phyloP scores from a whole-genome alignment of 495 filamentous ascomycete genomes.

The Podospora bellae-mahoneyi region DNA sequence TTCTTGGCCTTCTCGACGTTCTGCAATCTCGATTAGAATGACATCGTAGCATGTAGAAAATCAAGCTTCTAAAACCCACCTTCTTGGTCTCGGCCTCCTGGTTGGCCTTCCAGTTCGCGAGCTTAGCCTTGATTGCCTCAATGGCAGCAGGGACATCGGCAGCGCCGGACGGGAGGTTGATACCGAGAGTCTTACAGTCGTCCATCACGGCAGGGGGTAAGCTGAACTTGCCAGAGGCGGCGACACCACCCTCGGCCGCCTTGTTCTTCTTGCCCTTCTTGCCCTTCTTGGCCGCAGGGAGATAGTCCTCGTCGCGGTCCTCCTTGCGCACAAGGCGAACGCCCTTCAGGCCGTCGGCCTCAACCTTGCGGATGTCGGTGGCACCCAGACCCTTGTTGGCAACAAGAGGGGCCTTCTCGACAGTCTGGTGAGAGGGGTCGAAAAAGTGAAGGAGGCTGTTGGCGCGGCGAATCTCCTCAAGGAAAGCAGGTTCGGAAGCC shows the following conservation, averaged over 20 bases:
- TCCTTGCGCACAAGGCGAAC: constrained; percentile 74
- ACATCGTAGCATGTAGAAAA: background rate
- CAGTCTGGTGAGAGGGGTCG: constrained; percentile 63
- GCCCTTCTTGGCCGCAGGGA: constrained; percentile 82
- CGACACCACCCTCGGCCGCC: constrained; percentile 28
- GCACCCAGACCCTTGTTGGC: constrained; percentile 61
- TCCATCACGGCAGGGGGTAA: constrained; percentile 86
- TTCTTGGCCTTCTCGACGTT: constrained; percentile 75
- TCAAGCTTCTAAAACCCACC: constrained; percentile 51
- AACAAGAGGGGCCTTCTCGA: constrained; percentile 62
- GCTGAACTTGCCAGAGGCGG: constrained; percentile 66
- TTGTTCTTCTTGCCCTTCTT: constrained; percentile 74
- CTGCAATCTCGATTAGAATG: constrained; percentile 25
- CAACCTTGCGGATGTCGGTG: constrained; percentile 74
- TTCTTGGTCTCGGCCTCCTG: constrained; percentile 88
- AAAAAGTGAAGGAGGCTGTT: constrained; percentile 86
- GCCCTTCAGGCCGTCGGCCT: constrained; percentile 73
- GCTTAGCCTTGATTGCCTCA: constrained; percentile 88
- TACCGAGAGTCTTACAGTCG: constrained; percentile 74
- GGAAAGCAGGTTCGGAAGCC: constrained; percentile 82
- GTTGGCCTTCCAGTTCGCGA: constrained; percentile 88
- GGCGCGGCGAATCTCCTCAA: constrained; percentile 84
- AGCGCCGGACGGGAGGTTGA: constrained; percentile 82
- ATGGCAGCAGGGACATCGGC: constrained; percentile 70
- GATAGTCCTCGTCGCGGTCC: constrained; percentile 82